These are phyloP conservation scores for Anastatica hierochuntica DNA, from an alignment of 345 rosid genomes.

Conservation along the genomic window DNA sequence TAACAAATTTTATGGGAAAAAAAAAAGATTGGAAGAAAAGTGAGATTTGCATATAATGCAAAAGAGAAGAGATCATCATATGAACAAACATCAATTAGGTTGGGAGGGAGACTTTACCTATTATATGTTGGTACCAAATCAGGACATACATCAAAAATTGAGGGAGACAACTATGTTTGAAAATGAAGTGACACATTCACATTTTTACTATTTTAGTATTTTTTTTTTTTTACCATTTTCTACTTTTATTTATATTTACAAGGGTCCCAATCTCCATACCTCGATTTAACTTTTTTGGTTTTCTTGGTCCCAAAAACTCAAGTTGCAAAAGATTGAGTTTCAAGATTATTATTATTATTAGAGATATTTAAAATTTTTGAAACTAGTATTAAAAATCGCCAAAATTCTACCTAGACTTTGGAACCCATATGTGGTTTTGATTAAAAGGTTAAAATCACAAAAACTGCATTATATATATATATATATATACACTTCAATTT, in stretches of 20 bases:
- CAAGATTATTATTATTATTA: too few relatives aligned
- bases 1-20: too few relatives aligned
- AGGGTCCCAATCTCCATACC: constrained; percentile 7
- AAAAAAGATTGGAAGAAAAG: too few relatives aligned
- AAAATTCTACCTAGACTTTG: too few relatives aligned
- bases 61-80: constrained; percentile 1
- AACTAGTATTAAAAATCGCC: too few relatives aligned
- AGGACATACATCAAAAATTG: constrained; percentile 16
- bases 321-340: neutral
- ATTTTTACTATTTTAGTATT: constrained; percentile 2
- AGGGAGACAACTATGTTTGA: constrained; percentile 17
- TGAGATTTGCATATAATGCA: too few relatives aligned
- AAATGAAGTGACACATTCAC: constrained; percentile 13
- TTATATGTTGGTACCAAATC: constrained; percentile 12
- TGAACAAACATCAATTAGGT: too few relatives aligned
- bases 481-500: too few relatives aligned
- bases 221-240: constrained; percentile 5
- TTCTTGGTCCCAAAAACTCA: constrained; percentile 8
- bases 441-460: too few relatives aligned
- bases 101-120: constrained; percentile 17
- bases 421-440: too few relatives aligned
- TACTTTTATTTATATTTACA: neutral
- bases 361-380: too few relatives aligned
- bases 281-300: constrained; percentile 5
- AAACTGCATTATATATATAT: too few relatives aligned